phyloP scores from a whole-genome alignment of 2,329 filamentous ascomycete genomes.

The Venturiaceae sp. region DNA sequence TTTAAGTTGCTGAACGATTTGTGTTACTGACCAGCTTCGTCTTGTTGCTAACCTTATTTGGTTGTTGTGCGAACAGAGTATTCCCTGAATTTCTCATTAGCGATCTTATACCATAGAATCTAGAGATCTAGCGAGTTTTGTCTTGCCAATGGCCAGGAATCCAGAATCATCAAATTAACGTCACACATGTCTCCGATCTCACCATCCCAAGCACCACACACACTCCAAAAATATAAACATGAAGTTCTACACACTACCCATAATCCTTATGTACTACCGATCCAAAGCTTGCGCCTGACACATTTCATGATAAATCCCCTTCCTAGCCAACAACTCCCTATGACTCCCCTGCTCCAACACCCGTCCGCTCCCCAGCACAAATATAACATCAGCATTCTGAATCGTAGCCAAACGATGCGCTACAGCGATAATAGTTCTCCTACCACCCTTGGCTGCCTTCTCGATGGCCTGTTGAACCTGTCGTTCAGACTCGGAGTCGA shows the following conservation, averaged over 20 bases:
- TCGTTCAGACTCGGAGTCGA: conserved; percentile 24
- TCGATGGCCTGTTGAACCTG: conserved; percentile 24
- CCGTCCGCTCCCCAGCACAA: conserved; percentile 21
- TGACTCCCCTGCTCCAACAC: conserved; percentile 25
- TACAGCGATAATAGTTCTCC: conserved; percentile 22
- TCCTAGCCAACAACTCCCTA: conserved; percentile 18
- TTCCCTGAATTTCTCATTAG: too few species aligned
- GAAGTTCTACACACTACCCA: background rate
- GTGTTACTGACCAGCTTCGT: too few species aligned
- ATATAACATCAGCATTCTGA: conserved; percentile 27
- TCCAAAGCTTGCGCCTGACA: conserved; percentile 29
- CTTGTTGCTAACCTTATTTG: too few species aligned
- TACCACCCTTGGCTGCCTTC: conserved; percentile 46
- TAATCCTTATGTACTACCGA: conserved; percentile 11
- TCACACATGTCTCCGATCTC: too few species aligned
- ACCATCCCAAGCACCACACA: too few species aligned
- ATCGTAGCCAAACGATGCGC: conserved; percentile 27
- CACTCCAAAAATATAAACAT: too few species aligned
- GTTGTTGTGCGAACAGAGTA: too few species aligned
- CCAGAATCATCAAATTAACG: too few species aligned
- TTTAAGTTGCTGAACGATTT: too few species aligned
- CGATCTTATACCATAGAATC: too few species aligned
- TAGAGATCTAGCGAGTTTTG: too few species aligned
- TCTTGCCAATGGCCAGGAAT: too few species aligned
- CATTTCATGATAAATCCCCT: conserved; percentile 25